phyloP scores from a whole-genome alignment of 83 land plant genomes.

The Thuja plicata region DNA sequence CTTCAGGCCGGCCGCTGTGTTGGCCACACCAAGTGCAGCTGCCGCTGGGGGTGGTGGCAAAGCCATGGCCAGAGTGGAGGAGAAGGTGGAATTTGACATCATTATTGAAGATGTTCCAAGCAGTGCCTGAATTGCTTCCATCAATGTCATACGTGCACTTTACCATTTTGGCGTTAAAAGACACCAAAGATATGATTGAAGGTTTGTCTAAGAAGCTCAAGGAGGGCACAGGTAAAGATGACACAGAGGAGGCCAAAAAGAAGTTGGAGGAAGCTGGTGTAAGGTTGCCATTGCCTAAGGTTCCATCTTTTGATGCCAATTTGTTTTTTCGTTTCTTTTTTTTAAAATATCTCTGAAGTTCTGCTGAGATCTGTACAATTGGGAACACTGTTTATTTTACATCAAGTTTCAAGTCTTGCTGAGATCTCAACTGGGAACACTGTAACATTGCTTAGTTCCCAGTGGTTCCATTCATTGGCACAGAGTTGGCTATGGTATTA shows the following conservation, averaged over 20 bases:
- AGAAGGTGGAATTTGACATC: constrained; percentile 90
- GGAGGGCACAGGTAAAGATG: constrained; percentile 69
- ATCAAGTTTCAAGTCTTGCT: background rate
- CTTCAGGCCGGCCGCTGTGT: constrained; percentile 52
- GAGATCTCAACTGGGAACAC: background rate
- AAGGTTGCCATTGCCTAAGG: constrained; percentile 27
- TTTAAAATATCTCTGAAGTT: too few species aligned
- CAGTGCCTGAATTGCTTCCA: constrained; percentile 63
- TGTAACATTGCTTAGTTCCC: background rate
- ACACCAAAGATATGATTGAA: constrained; percentile 87
- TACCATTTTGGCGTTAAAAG: constrained; percentile 80
- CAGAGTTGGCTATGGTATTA: background rate
- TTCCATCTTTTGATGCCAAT: background rate
- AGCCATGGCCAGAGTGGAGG: constrained; percentile 55
- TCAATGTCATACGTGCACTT: constrained; percentile 76
- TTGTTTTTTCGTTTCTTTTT: too few species aligned
- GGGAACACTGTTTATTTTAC: background rate
- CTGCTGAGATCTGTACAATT: too few species aligned
- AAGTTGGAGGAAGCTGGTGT: constrained; percentile 80
- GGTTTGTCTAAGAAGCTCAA: constrained; percentile 84
- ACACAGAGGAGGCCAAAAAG: constrained; percentile 89
- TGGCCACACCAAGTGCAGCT: constrained; percentile 26
- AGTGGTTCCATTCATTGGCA: background rate
- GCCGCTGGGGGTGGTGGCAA: constrained; percentile 27
- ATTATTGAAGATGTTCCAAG: constrained; percentile 82